A percentile compares a stretch with the other conserved stretches of the same genome.
phyloP scores from a whole-genome alignment of 495 filamentous ascomycete species.

The Neurospora sp. region DNA sequence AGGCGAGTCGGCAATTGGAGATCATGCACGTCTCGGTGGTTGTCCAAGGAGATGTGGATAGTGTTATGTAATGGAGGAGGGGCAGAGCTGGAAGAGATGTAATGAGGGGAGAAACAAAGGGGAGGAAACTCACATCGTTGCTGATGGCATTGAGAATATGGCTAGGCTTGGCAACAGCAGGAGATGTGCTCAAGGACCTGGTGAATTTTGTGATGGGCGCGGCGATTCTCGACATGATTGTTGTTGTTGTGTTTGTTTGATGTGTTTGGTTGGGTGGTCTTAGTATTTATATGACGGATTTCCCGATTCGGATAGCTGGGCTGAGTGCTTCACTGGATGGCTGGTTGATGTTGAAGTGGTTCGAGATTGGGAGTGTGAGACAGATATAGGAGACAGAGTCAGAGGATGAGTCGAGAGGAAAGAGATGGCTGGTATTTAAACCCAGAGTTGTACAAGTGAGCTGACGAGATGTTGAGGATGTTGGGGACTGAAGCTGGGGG shows the following conservation, averaged over 20 bases:
- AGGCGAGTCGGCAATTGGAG: neutral
- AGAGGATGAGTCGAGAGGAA: neutral
- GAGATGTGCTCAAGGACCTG: slow-evolving; percentile 33
- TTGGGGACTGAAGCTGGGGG: neutral
- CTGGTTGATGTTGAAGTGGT: neutral
- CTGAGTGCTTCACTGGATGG: neutral
- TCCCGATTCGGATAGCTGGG: neutral
- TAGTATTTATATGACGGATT: neutral
- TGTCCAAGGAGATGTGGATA: neutral
- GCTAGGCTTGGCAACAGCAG: slow-evolving; percentile 24
- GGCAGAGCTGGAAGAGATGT: neutral
- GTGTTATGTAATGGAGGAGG: neutral
- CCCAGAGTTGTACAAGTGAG: neutral
- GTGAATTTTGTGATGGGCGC: slow-evolving; percentile 33
- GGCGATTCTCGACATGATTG: slow-evolving; percentile 31
- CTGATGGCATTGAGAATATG: slow-evolving; percentile 21
- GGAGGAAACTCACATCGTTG: slow-evolving; percentile 15
- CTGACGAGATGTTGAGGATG: neutral
- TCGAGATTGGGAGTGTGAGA: neutral
- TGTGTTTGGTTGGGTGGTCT: neutral
- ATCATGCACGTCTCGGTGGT: neutral
- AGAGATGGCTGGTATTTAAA: neutral
- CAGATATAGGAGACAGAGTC: neutral
- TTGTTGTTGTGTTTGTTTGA: slow-evolving; percentile 3
- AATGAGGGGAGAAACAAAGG: slow-evolving; percentile 1